Evolutionary conservation across 129 eudicot genomes (phyloP), one percentile per base, ranked within the genome.

Genomic region (Silybum marianum): DNA sequence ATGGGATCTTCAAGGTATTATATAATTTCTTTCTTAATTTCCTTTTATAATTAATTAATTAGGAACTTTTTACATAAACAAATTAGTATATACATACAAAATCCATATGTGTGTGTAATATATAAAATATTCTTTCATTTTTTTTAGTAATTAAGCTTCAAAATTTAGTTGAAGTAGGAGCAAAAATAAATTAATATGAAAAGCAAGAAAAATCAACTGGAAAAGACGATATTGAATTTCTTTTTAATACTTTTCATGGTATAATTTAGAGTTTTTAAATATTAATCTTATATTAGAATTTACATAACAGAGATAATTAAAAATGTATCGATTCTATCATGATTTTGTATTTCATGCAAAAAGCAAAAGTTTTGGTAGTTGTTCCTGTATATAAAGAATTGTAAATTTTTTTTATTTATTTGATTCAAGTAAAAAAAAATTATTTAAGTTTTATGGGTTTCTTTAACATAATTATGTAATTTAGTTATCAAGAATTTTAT

Each of bases 1-100:
- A 58, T 94, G 98, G 98, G 98, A 94, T 65, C 93, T 94, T 78
- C 98, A 94, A 91, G 97, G 98, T 94, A 69, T 16, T 7, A 1
- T 7, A 19, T 3, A 18, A 0, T 54, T 16, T 18, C 23, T 51
- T 16, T 54, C 9, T 16, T 54, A 14, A 51, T 12, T 54, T 44
- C 16, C 54, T 32, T 32, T 32, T 6, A 3, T 32, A 32, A 26
- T 26, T 26, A 26, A 26, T 26, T 26, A 25, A 28, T 28, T 3
- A 32, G 36, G 36, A 32, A 6, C 36, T 32, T 32, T 32, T 32
- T 32, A 3, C 36, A 32, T 32, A 0, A 32, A 3, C 6, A 32
- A 3, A 32, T 32, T 32, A 32, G 36, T 32, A 32, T 32, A 32
- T 32, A 3, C 36, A 32, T 32, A 32, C 36, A 32, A 32, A 32